Conservation (phyloP, 1,139 yeast genomes). For the Debaryomyces sp. region DNA sequence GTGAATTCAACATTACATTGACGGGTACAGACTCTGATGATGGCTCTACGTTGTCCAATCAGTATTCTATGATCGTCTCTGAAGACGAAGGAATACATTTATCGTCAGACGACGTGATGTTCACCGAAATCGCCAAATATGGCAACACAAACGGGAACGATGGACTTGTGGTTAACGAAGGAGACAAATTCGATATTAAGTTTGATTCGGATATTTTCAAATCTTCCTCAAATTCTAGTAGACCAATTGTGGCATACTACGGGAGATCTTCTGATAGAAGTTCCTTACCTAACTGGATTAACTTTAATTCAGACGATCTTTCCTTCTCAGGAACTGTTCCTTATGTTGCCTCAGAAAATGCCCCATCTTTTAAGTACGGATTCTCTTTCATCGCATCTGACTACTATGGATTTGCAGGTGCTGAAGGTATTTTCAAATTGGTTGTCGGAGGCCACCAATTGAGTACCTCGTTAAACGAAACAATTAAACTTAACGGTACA, state of each 20-base stretch:
- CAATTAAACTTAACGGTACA: constrained; percentile 68
- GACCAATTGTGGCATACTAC: constrained; percentile 65
- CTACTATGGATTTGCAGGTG: constrained; percentile 73
- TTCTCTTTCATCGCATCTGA: constrained; percentile 82
- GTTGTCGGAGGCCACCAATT: constrained; percentile 88
- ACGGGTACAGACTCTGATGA: constrained; percentile 64
- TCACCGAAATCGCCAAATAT: constrained; percentile 52
- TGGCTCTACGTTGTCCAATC: constrained; percentile 44
- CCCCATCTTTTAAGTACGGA: constrained; percentile 80
- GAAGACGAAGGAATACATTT: constrained; percentile 53
- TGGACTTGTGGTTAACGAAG: constrained; percentile 76
- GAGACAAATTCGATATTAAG: constrained; percentile 60
- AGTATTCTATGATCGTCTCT: constrained; percentile 64
- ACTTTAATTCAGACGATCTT: constrained; percentile 60
- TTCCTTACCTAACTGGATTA: constrained; percentile 89
- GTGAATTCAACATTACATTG: constrained; percentile 51
- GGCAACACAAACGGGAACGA: constrained; percentile 74
- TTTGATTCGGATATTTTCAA: constrained; percentile 64
- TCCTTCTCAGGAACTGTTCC: constrained; percentile 92
- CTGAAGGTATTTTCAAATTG: constrained; percentile 67
- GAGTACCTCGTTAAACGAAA: constrained; percentile 58
- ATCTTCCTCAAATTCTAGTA: constrained; percentile 42
- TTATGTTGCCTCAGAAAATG: constrained; percentile 76
- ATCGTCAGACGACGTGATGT: constrained; percentile 39
- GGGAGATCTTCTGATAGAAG: constrained; percentile 83